Conservation (phyloP, 148 eudicot species). For the Cornus kousa region DNA sequence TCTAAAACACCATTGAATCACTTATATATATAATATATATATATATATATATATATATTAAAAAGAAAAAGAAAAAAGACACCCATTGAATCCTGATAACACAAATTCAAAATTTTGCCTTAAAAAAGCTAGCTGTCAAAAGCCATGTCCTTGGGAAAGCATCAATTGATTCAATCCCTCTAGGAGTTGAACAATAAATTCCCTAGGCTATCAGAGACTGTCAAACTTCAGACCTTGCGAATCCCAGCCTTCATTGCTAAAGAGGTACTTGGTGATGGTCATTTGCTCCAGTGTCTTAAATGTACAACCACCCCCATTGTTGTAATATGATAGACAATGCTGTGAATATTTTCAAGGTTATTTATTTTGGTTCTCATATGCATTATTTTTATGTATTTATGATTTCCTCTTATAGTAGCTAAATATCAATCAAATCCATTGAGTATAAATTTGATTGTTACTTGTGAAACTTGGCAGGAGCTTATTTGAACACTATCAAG, state of each 20-base stretch:
- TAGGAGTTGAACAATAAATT: no score
- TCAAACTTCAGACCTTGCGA: no score
- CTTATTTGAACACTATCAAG: slow-evolving; percentile 78
- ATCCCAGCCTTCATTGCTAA: no score
- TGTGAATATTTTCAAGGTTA: background rate
- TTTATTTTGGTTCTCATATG: background rate
- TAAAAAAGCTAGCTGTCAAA: background rate
- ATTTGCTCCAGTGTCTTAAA: background rate
- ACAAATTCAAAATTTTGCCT: background rate
- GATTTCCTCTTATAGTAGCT: background rate
- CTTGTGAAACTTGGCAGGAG: slow-evolving; percentile 43
- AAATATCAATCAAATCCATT: background rate
- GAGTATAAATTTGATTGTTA: background rate
- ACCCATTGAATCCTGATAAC: background rate
- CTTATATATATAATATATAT: no score
- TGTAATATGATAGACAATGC: background rate
- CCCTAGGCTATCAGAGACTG: no score
- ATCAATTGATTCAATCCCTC: no score
- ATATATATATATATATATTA: no score
- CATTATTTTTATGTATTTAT: background rate
- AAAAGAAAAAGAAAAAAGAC: no score
- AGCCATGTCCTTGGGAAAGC: background rate
- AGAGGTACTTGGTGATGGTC: no score
- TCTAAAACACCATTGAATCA: background rate
- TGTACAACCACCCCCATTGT: background rate